Base-by-base conservation (phyloP, 2,329 filamentous ascomycete genomes). In the Paracoccidioides brasiliensis region DNA sequence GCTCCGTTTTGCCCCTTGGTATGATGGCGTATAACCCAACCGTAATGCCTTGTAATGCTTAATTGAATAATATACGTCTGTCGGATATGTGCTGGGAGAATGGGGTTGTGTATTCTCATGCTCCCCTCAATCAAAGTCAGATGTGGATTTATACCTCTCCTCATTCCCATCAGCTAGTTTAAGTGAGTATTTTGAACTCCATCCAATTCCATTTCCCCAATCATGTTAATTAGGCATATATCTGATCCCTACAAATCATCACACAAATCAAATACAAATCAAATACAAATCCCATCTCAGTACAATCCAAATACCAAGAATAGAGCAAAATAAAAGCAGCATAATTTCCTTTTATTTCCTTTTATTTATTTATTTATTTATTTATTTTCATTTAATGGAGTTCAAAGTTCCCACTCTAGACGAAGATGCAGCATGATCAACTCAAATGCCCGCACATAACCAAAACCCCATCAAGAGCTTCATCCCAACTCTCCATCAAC, bases 401-500 rank as follows among this genome's bases (percentile, higher is more conserved):
- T 22, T 22, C 22, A 22, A 22, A 22, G 2, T 22, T 22, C 22
- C 22, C 22, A n/a, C 22, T 22, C 2, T 22, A 51, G 6, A 28
- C 3, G 12, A 15, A 38, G 5, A 14, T 7, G 38, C 4, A 45
- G 9, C 32, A 22, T 5, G 28, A 5, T 22, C 30, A 14, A 6
- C 15, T 38, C n/a, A 49, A 35, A 49, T 5, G 33, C 9, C 32
- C 33, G 33, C 44, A 46, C 56, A 58, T 14, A 56, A 38, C 12
- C 28, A 60, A 55, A 41, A 75, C 61, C 3, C 72, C 72, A 53
- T 72, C 67, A 30, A 76, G 64, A 5, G 67, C 72, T 54, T 74
- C 72, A 50, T 74, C 72, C 74, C 73, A 76, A 59, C 74, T 75
- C 57, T 75, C 73, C 65, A 70, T 74, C 60, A 76, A 61, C 37